A percentile compares a stretch with the other conserved stretches of the same genome.
Conservation (phyloP, 176 grass and related monocot species). For the Aegilops bicornis region DNA sequence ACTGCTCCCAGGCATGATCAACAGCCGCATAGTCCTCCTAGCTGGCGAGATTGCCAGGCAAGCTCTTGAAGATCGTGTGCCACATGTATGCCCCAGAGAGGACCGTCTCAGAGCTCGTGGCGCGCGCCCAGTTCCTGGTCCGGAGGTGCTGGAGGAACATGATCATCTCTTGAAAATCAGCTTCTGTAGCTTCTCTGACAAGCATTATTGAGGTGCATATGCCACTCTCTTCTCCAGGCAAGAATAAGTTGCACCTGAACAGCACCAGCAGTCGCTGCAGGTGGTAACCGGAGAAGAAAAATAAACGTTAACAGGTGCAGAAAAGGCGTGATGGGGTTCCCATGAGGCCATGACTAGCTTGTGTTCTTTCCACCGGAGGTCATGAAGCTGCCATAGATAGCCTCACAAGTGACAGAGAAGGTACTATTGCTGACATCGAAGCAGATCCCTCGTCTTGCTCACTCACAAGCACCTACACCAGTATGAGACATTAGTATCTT, state of each 20-base stretch:
- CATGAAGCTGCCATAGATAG: not conserved
- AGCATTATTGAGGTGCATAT: too few relatives aligned
- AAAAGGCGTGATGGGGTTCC: not conserved
- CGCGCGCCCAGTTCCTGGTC: constrained; percentile 71
- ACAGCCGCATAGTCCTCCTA: constrained; percentile 5
- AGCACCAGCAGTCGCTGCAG: not conserved
- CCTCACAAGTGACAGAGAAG: not conserved
- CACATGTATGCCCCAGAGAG: constrained; percentile 96
- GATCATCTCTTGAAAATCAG: constrained; percentile 88
- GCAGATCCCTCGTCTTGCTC: not conserved
- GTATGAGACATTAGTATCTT: too few relatives aligned
- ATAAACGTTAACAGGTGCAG: not conserved
- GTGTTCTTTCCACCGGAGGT: not conserved
- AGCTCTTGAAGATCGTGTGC: constrained; percentile 93
- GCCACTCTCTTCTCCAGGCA: not conserved
- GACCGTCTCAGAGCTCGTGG: constrained; percentile 80
- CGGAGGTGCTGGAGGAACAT: constrained; percentile 94
- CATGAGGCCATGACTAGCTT: not conserved
- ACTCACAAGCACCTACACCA: constrained; percentile 7
- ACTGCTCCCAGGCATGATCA: not conserved
- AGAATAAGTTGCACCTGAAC: not conserved
- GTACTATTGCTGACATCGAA: not conserved
- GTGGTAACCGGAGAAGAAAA: not conserved
- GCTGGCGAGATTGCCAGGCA: constrained; percentile 67
- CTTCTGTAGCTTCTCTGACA: constrained; percentile 78